Percentiles rank a stretch among this genome's conserved stretches.
Conservation (phyloP, 805 yeast species). For the Jamesozyma spencerorum region DNA sequence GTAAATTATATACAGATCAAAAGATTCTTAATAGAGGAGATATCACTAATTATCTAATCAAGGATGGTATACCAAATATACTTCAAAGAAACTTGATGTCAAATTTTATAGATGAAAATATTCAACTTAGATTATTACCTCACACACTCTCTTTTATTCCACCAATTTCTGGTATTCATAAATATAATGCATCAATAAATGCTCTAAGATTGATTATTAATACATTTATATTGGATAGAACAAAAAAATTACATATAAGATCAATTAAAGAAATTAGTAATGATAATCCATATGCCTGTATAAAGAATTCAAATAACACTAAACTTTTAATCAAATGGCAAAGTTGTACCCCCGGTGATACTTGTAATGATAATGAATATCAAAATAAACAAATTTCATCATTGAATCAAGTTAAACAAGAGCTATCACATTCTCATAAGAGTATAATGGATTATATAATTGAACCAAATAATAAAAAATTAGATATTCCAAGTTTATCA, state of each 20-base stretch:
- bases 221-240: conserved; percentile 46
- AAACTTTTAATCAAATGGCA: conserved; percentile 24
- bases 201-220: conserved; percentile 46
- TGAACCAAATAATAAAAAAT: conserved; percentile 9
- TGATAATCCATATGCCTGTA: not conserved
- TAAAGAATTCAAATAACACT: conserved; percentile 9
- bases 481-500: conserved; percentile 3
- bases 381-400: not conserved
- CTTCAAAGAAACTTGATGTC: conserved; percentile 39
- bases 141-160: conserved; percentile 44
- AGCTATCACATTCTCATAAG: not conserved
- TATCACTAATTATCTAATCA: conserved; percentile 40
- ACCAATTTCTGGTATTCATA: conserved; percentile 42
- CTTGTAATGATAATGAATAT: conserved; percentile 1
- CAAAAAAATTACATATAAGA: conserved; percentile 42
- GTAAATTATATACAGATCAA: not conserved
- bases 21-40: conserved; percentile 9
- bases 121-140: conserved; percentile 50
- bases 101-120: conserved; percentile 35
- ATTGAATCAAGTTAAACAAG: not conserved
- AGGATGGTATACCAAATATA: conserved; percentile 41
- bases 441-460: conserved; percentile 12
- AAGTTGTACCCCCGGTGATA: conserved; percentile 11
- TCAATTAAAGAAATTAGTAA: conserved; percentile 23
- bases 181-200: conserved; percentile 49